Evolutionary conservation across 192 early-diverging fungal species (phyloP), one percentile per base, ranked within the genome.

Genomic region (Coemansia sp.): DNA sequence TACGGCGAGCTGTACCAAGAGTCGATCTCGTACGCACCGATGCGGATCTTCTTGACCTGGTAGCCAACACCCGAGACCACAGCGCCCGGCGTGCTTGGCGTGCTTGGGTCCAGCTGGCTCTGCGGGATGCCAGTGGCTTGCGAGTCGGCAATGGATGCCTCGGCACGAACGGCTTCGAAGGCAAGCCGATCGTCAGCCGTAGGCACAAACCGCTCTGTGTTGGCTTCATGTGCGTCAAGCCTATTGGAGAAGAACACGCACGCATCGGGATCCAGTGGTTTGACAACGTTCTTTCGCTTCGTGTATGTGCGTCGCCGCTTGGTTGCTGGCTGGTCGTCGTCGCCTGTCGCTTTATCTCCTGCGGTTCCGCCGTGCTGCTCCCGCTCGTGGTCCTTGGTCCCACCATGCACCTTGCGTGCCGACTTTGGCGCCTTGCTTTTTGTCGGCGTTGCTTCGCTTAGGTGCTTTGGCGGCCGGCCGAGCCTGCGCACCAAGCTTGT

Each of bases 1-100:
- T 96, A 99, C 9, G 97, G 95, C 25, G 97, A 91, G 7, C 88
- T 77, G 68, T 95, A 99, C 97, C 97, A 99, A 3, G 93, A 93
- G 71, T 94, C 86, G 51, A 99, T 95, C 56, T 88, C 80, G 73
- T 84, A 95, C 20, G 74, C 77, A 12, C 97, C 97, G 59, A 99
- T 87, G 2, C 83, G 82, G 43, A 99, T 95, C 52, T 74, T 73
- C 53, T 79, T 79, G 39, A 74, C 77, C 52, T 74, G 79, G 66
- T 75, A 75, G 4, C 72, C 72, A 3, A 81, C 69, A 1, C 62
- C 59, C 10, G 42, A 59, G 2, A 66, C 34, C 21, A 64, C 39
- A 1, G 25, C 61, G 45, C 71, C 61, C 2, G 72, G 73, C 3
- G 73, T 75, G 13, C 66, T 69, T 10, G 72, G 72, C 37, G 79